Base-by-base conservation (phyloP, 805 yeast species). In the Sugiyamaella smithiae region DNA sequence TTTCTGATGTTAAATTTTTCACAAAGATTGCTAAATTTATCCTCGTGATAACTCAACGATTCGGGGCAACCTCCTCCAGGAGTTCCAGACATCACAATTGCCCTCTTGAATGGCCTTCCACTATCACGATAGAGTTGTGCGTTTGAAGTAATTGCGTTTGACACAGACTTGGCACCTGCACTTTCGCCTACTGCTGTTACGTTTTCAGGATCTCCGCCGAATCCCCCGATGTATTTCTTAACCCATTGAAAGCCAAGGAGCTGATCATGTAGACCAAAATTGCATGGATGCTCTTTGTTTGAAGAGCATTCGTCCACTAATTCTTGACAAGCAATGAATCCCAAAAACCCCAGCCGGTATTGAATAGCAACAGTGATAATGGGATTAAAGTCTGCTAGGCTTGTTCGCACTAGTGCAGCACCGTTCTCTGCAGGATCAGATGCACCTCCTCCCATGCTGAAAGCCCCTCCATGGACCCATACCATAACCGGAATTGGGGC, bases 381-480 rank as follows among this genome's bases (percentile, higher is more conserved):
- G 6, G 70, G 67, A 26, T 57, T 42, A 3, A 42, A 9, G 57
- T 46, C 7, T 11, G 33, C 23, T 3, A 43, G 28, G 22, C 47
- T 35, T 58, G 2, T 56, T 49, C 51, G 45, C 19, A 50, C 57
- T 1, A 46, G 49, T 4, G 41, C 51, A 4, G 48, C 45, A 5
- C 62, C 55, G 3, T 55, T 49, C 17, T 49, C 41, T 4, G 64
- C 64, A 48, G 65, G 55, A 1, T 51, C 44, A 6, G 55, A 37
- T 2, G 67, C 63, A 43, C 63, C 62, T 14, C 73, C 73, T 31
- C 65, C 68, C 6, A 50, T 26, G 45, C 64, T 65, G 12, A 36
- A 59, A 1, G 66, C 61, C 16, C 74, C 73, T 14, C 73, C 74
- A 46, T 69, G 70, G 26, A 69, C 60, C 67, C 68, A 69, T 7